phyloP scores from a whole-genome alignment of 225 moss, liverwort and hornwort genomes.

The Marchantia polymorpha region DNA sequence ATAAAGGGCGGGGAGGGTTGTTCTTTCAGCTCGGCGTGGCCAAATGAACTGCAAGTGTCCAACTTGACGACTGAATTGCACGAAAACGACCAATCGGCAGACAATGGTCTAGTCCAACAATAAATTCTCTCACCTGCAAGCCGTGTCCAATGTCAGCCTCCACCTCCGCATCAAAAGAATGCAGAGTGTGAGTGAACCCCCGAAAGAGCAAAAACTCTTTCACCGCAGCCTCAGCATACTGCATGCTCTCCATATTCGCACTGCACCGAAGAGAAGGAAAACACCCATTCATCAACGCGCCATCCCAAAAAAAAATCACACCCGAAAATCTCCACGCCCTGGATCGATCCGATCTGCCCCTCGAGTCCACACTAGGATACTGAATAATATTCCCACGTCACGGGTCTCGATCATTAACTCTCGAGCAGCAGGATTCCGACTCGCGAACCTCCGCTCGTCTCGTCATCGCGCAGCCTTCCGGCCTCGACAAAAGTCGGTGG shows the following conservation, averaged over 20 bases:
- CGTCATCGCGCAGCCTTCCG: too few species aligned
- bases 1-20: too few species aligned
- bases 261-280: background rate
- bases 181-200: constrained; percentile 69
- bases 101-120: background rate
- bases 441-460: too few species aligned
- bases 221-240: constrained; percentile 71
- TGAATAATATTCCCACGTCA: too few species aligned
- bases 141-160: constrained; percentile 69
- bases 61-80: background rate
- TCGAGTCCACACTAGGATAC: too few species aligned
- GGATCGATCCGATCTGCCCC: too few species aligned
- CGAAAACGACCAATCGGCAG: too few species aligned
- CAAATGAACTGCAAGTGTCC: background rate
- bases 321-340: too few species aligned
- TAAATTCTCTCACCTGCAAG: constrained; percentile 50
- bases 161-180: constrained; percentile 63
- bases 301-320: background rate
- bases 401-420: too few species aligned
- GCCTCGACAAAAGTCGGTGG: too few species aligned
- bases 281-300: background rate
- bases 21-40: background rate
- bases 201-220: constrained; percentile 93
- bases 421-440: too few species aligned
- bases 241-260: constrained; percentile 68